Percentiles rank a stretch among this genome's conserved stretches.
phyloP scores from a whole-genome alignment of 2,329 filamentous ascomycete species.

The Monilinia fructicola region DNA sequence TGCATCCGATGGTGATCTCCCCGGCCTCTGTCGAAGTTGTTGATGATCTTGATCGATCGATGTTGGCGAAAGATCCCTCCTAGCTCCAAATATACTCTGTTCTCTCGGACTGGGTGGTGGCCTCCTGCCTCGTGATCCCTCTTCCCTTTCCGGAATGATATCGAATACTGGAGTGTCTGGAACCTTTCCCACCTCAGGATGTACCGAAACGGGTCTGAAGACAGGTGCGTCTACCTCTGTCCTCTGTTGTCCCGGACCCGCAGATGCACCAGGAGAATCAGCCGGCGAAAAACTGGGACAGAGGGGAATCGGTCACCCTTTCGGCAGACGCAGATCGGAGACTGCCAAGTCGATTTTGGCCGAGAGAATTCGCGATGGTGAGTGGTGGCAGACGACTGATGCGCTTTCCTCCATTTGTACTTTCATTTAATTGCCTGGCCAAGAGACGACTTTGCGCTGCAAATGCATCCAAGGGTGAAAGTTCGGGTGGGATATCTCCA shows the following conservation, averaged over 20 bases:
- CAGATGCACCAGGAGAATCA: constrained; percentile 41
- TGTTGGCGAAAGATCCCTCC: constrained; percentile 58
- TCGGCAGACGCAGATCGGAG: constrained; percentile 74
- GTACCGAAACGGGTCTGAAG: constrained; percentile 67
- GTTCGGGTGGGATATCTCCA: constrained; percentile 79
- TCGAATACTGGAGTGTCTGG: constrained; percentile 28
- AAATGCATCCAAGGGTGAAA: constrained; percentile 94
- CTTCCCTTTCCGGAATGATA: constrained; percentile 31
- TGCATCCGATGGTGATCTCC: constrained; percentile 16
- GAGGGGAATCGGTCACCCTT: constrained; percentile 37
- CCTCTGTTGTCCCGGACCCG: constrained; percentile 46
- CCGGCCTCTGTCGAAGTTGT: constrained; percentile 9
- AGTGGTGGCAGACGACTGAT: constrained; percentile 84
- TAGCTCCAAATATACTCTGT: constrained; percentile 48
- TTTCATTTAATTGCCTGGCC: constrained; percentile 81
- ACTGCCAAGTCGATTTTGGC: constrained; percentile 76
- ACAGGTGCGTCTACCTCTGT: constrained; percentile 55
- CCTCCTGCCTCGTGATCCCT: neutral
- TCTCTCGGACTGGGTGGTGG: constrained; percentile 19
- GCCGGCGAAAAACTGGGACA: neutral
- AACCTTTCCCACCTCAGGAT: constrained; percentile 64
- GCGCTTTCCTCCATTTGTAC: constrained; percentile 68
- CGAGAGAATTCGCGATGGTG: constrained; percentile 77
- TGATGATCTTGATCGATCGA: constrained; percentile 14
- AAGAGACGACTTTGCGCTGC: constrained; percentile 86